phyloP scores from a whole-genome alignment of 1,284 basidiomycete species.

The Apiotrichum porosum region DNA sequence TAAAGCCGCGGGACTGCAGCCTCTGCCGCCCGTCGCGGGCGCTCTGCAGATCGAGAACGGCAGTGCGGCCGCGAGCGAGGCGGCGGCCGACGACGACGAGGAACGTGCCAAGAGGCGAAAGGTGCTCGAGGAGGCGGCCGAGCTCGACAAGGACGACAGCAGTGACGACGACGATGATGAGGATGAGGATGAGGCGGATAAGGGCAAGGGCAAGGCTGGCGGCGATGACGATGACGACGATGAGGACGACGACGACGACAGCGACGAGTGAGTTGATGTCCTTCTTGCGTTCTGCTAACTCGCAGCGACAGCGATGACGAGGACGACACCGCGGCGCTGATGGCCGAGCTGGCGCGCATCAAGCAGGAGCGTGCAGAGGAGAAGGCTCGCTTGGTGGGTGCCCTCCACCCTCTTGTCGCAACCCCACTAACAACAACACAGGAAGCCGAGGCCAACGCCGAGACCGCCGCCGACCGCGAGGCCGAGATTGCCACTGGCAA shows the following conservation, averaged over 20 bases:
- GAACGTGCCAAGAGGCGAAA: conserved; percentile 70
- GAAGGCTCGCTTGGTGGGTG: conserved; percentile 60
- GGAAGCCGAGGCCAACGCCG: conserved; percentile 67
- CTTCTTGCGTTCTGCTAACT: not conserved
- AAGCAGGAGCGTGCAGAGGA: conserved; percentile 90
- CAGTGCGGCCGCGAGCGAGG: not conserved
- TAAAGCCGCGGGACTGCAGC: conserved; percentile 68
- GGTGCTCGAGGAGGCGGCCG: conserved; percentile 72
- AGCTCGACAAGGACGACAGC: conserved; percentile 80
- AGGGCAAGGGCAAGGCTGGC: conserved; percentile 44
- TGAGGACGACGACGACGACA: conserved; percentile 52
- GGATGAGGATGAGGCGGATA: conserved; percentile 45
- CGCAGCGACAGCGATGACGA: conserved; percentile 58
- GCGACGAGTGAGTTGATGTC: conserved; percentile 5
- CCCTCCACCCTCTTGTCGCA: too few species aligned
- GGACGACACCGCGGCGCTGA: conserved; percentile 84
- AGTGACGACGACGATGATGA: conserved; percentile 58
- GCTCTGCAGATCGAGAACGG: conserved; percentile 26
- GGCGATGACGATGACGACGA: conserved; percentile 39
- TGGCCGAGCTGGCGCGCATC: conserved; percentile 91
- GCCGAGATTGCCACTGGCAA: conserved; percentile 78
- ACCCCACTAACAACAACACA: conserved; percentile 23
- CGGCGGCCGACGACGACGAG: conserved; percentile 49
- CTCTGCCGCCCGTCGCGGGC: conserved; percentile 35
- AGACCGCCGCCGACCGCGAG: conserved; percentile 64